A percentile compares a stretch with the other conserved stretches of the same genome.
Conservation (phyloP, 148 eudicot species). For the Mesembryanthemum crystallinum region DNA sequence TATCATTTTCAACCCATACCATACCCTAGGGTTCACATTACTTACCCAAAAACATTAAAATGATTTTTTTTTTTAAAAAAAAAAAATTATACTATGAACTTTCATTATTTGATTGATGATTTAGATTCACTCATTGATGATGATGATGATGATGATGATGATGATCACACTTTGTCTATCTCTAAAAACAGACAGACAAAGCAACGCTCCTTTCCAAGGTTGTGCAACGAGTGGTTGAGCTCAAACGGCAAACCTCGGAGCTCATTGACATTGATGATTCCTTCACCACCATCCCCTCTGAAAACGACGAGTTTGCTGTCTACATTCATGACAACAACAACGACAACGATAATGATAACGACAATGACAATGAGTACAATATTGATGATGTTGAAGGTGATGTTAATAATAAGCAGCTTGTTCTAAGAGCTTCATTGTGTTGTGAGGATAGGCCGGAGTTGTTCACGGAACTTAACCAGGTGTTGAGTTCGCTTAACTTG, state of each 20-base stretch:
- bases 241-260: slow-evolving; percentile 41
- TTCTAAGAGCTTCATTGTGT: slow-evolving; percentile 36
- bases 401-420: slow-evolving; percentile 3
- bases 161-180: not conserved
- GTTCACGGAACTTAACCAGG: slow-evolving; percentile 32
- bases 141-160: too few species aligned
- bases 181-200: slow-evolving; percentile 36
- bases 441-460: slow-evolving; percentile 43
- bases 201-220: slow-evolving; percentile 49
- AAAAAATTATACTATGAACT: too few species aligned
- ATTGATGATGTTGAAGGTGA: not conserved
- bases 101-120: too few species aligned
- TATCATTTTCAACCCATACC: not conserved
- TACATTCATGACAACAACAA: slow-evolving; percentile 10
- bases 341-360: not conserved
- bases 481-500: slow-evolving; percentile 23
- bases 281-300: slow-evolving; percentile 24
- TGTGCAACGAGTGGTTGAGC: slow-evolving; percentile 39
- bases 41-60: too few species aligned
- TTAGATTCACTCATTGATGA: too few species aligned
- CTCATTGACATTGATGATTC: slow-evolving; percentile 13
- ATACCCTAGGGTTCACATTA: too few species aligned
- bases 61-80: too few species aligned
- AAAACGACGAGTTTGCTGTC: slow-evolving; percentile 33
- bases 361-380: not conserved